Evolutionary conservation across 2,329 filamentous ascomycete species (phyloP).

Genomic region (Aspergillus tanneri): DNA sequence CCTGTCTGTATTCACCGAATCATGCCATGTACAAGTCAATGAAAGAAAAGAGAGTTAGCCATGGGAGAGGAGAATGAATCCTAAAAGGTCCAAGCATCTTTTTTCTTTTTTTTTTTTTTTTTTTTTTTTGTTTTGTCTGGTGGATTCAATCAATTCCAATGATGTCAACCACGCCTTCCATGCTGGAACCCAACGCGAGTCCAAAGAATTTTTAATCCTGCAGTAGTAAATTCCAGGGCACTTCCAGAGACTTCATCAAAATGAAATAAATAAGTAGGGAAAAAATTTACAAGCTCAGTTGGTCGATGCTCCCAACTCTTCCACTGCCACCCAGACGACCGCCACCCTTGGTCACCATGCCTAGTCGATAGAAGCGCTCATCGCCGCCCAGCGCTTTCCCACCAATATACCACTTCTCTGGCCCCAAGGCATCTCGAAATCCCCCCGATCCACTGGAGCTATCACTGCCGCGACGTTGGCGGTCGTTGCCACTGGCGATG

Average conservation of each 20-base stretch:
- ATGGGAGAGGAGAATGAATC: too few relatives aligned
- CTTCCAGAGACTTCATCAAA: background rate
- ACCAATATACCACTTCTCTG: constrained; percentile 54
- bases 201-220: too few relatives aligned
- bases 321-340: constrained; percentile 43
- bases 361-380: constrained; percentile 50
- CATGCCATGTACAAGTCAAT: too few relatives aligned
- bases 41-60: too few relatives aligned
- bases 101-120: too few relatives aligned
- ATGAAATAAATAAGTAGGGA: background rate
- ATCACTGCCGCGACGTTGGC: constrained; percentile 49
- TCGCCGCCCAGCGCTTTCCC: constrained; percentile 49
- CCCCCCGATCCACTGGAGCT: constrained; percentile 49
- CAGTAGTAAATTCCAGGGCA: too few relatives aligned
- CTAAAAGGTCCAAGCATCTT: too few relatives aligned
- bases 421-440: constrained; percentile 48
- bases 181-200: background rate
- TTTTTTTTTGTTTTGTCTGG: too few relatives aligned
- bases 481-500: constrained; percentile 36
- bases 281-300: constrained; percentile 46
- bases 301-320: constrained; percentile 49
- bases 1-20: too few relatives aligned
- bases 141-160: too few relatives aligned
- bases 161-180: background rate
- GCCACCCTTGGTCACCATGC: constrained; percentile 48